These are phyloP conservation scores for Trametes polyzona DNA, from an alignment of 1,284 basidiomycete species.

Conservation along the genomic window DNA sequence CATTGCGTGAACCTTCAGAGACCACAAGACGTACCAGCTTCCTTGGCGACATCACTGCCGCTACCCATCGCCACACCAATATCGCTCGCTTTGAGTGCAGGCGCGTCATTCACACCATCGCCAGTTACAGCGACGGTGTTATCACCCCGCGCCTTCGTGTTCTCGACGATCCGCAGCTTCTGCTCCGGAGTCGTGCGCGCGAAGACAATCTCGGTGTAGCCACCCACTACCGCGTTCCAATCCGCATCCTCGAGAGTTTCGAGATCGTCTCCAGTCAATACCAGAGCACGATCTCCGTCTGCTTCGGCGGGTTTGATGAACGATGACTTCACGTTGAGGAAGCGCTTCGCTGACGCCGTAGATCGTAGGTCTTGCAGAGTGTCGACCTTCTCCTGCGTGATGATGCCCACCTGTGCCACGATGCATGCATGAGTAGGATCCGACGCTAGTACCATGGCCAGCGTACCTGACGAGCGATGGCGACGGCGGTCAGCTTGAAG, in stretches of 20 bases:
- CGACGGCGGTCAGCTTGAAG: constrained; percentile 55
- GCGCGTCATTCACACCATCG: constrained; percentile 76
- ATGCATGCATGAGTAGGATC: constrained; percentile 40
- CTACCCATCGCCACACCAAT: constrained; percentile 60
- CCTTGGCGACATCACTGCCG: constrained; percentile 54
- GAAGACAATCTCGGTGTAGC: constrained; percentile 74
- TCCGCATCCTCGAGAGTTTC: constrained; percentile 49
- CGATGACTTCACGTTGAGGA: constrained; percentile 27
- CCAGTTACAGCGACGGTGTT: constrained; percentile 61
- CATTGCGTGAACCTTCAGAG: too few species aligned
- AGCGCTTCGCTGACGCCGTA: constrained; percentile 16
- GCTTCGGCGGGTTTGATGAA: constrained; percentile 33
- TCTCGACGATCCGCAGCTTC: constrained; percentile 71
- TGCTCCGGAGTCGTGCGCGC: constrained; percentile 76
- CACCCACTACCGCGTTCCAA: constrained; percentile 48
- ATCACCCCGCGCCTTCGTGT: constrained; percentile 52
- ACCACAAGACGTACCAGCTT: constrained; percentile 40
- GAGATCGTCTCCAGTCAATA: constrained; percentile 57
- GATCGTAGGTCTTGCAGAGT: constrained; percentile 42
- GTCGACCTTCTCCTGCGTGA: constrained; percentile 52
- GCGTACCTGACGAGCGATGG: constrained; percentile 63
- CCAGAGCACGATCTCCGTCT: constrained; percentile 42
- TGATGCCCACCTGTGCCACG: constrained; percentile 57
- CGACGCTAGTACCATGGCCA: too few species aligned
- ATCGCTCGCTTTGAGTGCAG: constrained; percentile 60